Evolutionary conservation across 2,329 filamentous ascomycete genomes (phyloP).

Genomic region (Elsinoe ampelina): DNA sequence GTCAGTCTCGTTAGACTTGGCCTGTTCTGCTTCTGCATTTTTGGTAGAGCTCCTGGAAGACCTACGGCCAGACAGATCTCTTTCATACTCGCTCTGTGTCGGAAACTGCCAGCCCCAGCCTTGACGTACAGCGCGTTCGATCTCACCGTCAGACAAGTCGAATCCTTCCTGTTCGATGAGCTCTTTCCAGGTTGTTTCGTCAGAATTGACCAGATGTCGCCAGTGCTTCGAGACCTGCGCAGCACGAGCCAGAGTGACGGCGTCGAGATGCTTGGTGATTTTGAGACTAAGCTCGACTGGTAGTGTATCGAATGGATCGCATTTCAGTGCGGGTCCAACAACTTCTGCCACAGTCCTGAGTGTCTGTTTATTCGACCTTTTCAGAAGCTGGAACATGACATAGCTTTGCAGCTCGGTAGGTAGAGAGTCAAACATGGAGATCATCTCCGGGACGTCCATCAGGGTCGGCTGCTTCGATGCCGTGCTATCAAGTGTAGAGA

Average conservation of each 20-base stretch:
- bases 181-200: slow-evolving; percentile 94
- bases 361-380: slow-evolving; percentile 77
- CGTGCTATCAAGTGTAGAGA: not conserved
- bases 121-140: slow-evolving; percentile 75
- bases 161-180: slow-evolving; percentile 80
- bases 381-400: slow-evolving; percentile 91
- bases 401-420: slow-evolving; percentile 87
- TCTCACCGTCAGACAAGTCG: slow-evolving; percentile 65
- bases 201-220: slow-evolving; percentile 81
- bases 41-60: slow-evolving; percentile 22
- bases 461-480: slow-evolving; percentile 31
- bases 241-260: slow-evolving; percentile 76
- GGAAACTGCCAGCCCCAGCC: slow-evolving; percentile 98
- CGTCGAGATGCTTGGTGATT: slow-evolving; percentile 76
- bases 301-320: slow-evolving; percentile 77
- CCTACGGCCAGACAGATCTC: slow-evolving; percentile 56
- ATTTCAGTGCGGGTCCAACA: slow-evolving; percentile 89
- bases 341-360: slow-evolving; percentile 81
- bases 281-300: slow-evolving; percentile 82
- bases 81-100: slow-evolving; percentile 58
- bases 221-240: slow-evolving; percentile 92
- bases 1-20: slow-evolving; percentile 13
- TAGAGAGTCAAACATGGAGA: slow-evolving; percentile 85
- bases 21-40: slow-evolving; percentile 22
- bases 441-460: slow-evolving; percentile 73